Conservation (phyloP, 2,329 filamentous ascomycete genomes). For the Fusarium sambucinum region DNA sequence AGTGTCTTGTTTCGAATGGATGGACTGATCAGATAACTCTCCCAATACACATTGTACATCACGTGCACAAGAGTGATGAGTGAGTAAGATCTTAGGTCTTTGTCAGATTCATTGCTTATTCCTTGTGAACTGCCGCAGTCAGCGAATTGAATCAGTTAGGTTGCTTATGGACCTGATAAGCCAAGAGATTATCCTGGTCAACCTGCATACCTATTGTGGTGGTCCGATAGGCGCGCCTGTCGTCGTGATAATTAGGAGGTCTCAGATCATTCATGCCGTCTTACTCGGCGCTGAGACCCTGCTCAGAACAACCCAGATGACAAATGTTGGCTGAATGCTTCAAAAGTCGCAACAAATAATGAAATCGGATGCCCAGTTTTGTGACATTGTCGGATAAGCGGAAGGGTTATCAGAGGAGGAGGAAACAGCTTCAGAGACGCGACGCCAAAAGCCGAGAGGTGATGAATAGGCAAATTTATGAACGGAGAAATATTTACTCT, state of each 20-base stretch:
- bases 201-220: background rate
- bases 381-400: background rate
- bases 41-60: accelerated
- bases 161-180: background rate
- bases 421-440: background rate
- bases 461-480: too few relatives aligned
- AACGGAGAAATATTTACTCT: background rate
- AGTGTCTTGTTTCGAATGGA: too few relatives aligned
- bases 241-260: background rate
- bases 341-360: background rate
- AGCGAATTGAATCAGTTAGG: background rate
- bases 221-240: background rate
- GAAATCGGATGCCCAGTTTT: background rate
- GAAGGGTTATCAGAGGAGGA: background rate
- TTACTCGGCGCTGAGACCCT: background rate
- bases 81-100: slow-evolving; percentile 9
- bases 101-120: slow-evolving; percentile 1
- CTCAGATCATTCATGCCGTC: background rate
- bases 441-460: background rate
- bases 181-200: background rate
- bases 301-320: accelerated
- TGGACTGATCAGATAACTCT: accelerated
- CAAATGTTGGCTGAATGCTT: too few relatives aligned
- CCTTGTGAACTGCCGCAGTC: background rate
- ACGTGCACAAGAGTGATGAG: background rate